Conservation (phyloP, 2,329 filamentous ascomycete genomes). For the Fusarium concolor region DNA sequence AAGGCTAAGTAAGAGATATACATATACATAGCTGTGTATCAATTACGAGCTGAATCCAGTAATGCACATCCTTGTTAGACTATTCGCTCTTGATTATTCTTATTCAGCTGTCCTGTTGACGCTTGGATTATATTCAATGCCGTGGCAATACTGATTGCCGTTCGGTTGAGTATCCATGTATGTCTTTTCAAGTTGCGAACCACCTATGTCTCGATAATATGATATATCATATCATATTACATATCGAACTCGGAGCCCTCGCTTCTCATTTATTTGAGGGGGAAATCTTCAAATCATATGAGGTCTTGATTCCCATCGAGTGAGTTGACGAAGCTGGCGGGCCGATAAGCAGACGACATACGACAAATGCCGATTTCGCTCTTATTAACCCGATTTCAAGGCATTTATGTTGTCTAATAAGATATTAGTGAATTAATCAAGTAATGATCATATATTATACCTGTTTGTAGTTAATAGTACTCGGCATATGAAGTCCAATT, state of each 20-base stretch:
- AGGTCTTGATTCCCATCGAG: slow-evolving; percentile 16
- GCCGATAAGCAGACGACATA: slow-evolving; percentile 10
- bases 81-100: neutral
- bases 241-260: neutral
- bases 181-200: too few species aligned
- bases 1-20: too few species aligned
- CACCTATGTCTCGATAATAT: too few species aligned
- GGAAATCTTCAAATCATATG: slow-evolving; percentile 31
- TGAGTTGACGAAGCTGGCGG: slow-evolving; percentile 8
- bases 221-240: neutral
- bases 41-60: too few species aligned
- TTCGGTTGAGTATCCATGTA: neutral
- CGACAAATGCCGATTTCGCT: neutral
- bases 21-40: too few species aligned
- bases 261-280: neutral
- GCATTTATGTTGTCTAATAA: neutral
- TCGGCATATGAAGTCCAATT: neutral
- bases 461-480: neutral
- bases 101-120: neutral
- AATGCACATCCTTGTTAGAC: neutral
- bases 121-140: neutral
- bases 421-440: neutral
- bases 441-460: slow-evolving; percentile 8
- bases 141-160: neutral
- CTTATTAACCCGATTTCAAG: neutral